Conservation (phyloP, 1,284 basidiomycete species). For the Apiotrichum gamsii region DNA sequence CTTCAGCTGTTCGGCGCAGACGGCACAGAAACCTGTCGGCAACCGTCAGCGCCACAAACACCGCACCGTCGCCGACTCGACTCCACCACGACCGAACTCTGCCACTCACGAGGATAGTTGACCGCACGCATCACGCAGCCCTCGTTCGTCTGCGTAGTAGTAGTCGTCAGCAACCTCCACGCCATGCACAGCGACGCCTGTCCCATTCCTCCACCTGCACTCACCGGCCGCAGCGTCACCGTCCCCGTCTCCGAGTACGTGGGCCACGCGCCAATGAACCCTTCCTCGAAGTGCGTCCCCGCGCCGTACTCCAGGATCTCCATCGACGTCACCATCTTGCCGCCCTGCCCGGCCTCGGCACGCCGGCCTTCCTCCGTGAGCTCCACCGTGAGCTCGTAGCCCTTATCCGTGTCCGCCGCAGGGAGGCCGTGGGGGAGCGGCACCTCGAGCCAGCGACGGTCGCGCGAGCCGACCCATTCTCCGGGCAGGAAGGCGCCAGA, state of each 20-base stretch:
- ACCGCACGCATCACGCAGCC: slow-evolving; percentile 77
- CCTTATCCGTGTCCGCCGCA: slow-evolving; percentile 12
- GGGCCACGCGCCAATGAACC: slow-evolving; percentile 65
- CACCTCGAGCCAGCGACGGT: slow-evolving; percentile 44
- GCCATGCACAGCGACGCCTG: too few species aligned
- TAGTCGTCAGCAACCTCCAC: neutral
- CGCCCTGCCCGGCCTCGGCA: slow-evolving; percentile 55
- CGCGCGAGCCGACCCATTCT: slow-evolving; percentile 32
- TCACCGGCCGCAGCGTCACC: slow-evolving; percentile 37
- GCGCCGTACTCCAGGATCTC: slow-evolving; percentile 71
- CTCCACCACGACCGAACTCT: too few species aligned
- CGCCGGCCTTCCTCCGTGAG: slow-evolving; percentile 54
- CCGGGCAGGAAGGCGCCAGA: slow-evolving; percentile 17
- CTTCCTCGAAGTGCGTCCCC: slow-evolving; percentile 56
- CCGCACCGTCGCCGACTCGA: too few species aligned
- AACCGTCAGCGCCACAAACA: neutral
- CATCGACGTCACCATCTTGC: slow-evolving; percentile 58
- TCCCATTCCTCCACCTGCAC: slow-evolving; percentile 3
- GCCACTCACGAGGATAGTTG: slow-evolving; percentile 41
- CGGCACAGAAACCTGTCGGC: slow-evolving; percentile 61
- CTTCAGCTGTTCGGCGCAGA: slow-evolving; percentile 62
- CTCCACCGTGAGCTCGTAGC: slow-evolving; percentile 53
- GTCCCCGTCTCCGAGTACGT: slow-evolving; percentile 52
- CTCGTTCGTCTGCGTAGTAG: slow-evolving; percentile 66
- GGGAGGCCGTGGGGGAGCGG: slow-evolving; percentile 19